A percentile compares a stretch with the other conserved stretches of the same genome.
Evolutionary conservation across 106 monocot species (phyloP).

Genomic region (Phalaenopsis equestris): DNA sequence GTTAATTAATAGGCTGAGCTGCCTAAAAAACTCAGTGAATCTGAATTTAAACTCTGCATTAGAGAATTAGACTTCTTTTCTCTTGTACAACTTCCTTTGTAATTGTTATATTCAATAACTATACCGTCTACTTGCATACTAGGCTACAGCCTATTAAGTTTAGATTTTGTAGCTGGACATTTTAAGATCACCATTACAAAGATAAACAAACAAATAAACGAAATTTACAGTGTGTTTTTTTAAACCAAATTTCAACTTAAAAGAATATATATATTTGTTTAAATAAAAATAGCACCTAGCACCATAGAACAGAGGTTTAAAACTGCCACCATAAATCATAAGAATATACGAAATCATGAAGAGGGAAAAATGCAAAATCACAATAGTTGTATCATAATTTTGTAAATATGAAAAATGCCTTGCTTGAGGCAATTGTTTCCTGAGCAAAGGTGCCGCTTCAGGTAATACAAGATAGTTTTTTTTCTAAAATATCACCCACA

Average conservation of each 20-base stretch:
- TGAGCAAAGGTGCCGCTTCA: too few relatives aligned
- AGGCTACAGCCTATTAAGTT: neutral
- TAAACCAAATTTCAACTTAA: neutral
- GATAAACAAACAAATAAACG: neutral
- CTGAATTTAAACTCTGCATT: neutral
- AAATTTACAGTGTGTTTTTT: neutral
- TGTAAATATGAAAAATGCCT: too few relatives aligned
- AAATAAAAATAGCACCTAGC: neutral
- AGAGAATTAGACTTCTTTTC: neutral
- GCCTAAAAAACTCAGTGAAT: neutral
- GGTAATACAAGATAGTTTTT: too few relatives aligned
- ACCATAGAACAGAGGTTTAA: neutral
- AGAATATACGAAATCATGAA: neutral
- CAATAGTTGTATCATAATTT: too few relatives aligned
- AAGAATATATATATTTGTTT: neutral
- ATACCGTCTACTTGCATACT: neutral
- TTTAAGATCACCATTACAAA: neutral
- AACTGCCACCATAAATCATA: neutral
- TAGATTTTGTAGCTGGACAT: conserved; percentile 2
- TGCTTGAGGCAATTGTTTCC: too few relatives aligned
- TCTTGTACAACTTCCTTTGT: neutral
- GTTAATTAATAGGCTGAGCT: neutral
- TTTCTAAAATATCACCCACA: too few relatives aligned
- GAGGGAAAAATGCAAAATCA: too few relatives aligned
- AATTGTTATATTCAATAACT: neutral